A percentile compares a stretch with the other conserved stretches of the same genome.
phyloP scores from a whole-genome alignment of 163 green algal genomes.

The Scenedesmus sp. region DNA sequence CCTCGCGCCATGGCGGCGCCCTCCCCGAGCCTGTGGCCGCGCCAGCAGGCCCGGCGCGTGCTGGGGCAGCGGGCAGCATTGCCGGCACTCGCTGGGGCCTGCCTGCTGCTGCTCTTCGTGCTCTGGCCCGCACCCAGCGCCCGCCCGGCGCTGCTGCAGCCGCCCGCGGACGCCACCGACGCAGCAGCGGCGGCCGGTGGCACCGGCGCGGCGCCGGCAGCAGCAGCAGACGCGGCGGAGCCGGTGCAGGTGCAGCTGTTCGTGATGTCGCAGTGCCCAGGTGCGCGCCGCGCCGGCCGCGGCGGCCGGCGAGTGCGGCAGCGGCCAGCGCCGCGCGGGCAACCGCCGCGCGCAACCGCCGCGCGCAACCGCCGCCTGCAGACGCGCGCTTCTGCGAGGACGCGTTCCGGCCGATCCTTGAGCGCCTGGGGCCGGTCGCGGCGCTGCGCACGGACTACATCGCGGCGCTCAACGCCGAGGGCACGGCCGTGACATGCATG shows the following conservation, averaged over 20 bases:
- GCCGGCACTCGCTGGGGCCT: too few relatives aligned
- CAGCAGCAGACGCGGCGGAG: not conserved
- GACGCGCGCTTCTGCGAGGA: slow-evolving; percentile 31
- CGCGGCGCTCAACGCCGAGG: not conserved
- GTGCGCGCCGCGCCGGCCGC: not conserved
- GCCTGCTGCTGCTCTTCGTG: too few relatives aligned
- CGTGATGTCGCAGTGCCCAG: slow-evolving; percentile 30
- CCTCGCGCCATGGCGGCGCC: too few relatives aligned
- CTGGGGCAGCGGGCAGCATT: too few relatives aligned
- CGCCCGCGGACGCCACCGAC: not conserved
- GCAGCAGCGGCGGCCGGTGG: not conserved
- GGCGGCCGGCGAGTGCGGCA: not conserved
- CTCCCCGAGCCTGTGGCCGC: too few relatives aligned
- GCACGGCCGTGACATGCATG: slow-evolving; percentile 12
- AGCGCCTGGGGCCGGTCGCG: not conserved
- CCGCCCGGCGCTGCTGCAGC: too few relatives aligned
- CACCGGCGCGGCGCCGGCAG: too few relatives aligned
- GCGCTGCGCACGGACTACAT: slow-evolving; percentile 39
- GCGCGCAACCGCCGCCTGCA: slow-evolving; percentile 4
- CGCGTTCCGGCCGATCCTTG: not conserved
- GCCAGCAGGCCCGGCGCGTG: too few relatives aligned
- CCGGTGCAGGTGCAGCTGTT: slow-evolving; percentile 36
- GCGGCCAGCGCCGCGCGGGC: too few relatives aligned
- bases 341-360: too few relatives aligned
- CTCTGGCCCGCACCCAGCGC: too few relatives aligned